These are phyloP conservation scores for Saussurea involucrata DNA, from an alignment of 129 eudicot genomes.

Conservation along the genomic window DNA sequence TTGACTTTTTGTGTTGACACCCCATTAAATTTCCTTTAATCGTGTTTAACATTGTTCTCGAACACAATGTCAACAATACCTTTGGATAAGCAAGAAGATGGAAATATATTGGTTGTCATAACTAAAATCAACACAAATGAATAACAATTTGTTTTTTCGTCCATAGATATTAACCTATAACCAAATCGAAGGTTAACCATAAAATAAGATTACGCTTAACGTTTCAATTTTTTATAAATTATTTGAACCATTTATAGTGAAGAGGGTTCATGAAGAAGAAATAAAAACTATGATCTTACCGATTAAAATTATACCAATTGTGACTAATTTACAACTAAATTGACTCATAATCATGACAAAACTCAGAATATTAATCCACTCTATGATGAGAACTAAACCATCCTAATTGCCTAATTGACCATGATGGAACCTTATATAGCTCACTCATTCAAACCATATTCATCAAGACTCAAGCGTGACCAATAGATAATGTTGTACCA, in stretches of 20 bases:
- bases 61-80: background rate
- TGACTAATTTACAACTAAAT: background rate
- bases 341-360: background rate
- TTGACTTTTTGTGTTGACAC: too few relatives aligned
- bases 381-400: background rate
- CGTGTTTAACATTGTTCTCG: background rate
- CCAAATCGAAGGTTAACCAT: too few relatives aligned
- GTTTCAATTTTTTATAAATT: too few relatives aligned
- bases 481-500: background rate
- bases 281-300: background rate
- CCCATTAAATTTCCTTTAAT: background rate
- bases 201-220: too few relatives aligned
- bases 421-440: background rate
- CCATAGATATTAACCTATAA: too few relatives aligned
- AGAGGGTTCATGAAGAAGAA: background rate
- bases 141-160: too few relatives aligned
- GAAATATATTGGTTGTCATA: too few relatives aligned
- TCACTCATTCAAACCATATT: background rate
- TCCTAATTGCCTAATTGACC: background rate
- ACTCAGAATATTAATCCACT: background rate
- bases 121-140: too few relatives aligned
- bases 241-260: background rate
- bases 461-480: constrained; percentile 1
- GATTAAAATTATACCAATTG: background rate
- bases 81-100: too few relatives aligned